phyloP scores from a whole-genome alignment of 352 stramenopile genomes.

The Aphanomyces invadans region DNA sequence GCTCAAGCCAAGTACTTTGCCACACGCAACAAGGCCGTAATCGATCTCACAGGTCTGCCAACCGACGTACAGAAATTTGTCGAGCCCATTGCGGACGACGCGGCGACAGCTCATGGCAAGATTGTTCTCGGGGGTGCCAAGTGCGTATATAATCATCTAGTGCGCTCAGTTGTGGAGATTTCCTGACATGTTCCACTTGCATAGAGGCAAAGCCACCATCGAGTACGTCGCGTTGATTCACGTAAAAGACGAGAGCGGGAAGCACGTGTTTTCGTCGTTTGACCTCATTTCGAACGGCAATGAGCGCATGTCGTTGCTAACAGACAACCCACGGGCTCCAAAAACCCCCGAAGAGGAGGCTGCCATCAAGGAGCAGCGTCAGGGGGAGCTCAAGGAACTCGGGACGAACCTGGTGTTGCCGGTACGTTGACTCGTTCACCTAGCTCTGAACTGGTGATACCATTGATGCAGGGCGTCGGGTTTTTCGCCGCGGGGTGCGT shows the following conservation, averaged over 20 bases:
- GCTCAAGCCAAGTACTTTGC: conserved; percentile 21
- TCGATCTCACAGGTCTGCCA: conserved; percentile 21
- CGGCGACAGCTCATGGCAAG: conserved; percentile 3
- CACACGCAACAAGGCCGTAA: conserved; percentile 21
- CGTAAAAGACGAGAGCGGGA: conserved; percentile 12
- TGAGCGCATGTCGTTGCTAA: background rate
- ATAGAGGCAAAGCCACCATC: conserved; percentile 10
- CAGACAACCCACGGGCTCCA: background rate
- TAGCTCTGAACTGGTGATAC: background rate
- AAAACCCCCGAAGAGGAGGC: conserved; percentile 13
- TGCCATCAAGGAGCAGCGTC: conserved; percentile 15
- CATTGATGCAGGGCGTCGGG: conserved; percentile 4
- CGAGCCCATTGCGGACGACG: conserved; percentile 1
- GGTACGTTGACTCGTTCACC: conserved; percentile 1
- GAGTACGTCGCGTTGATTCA: conserved; percentile 2
- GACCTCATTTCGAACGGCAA: conserved; percentile 9
- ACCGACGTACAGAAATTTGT: conserved; percentile 11
- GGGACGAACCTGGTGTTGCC: conserved; percentile 19
- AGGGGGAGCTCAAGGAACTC: conserved; percentile 18
- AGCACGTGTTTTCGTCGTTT: conserved; percentile 9
- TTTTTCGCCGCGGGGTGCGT: conserved; percentile 20
- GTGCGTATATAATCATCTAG: background rate
- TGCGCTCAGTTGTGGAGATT: background rate
- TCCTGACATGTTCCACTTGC: too few relatives aligned
- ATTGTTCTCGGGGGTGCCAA: conserved; percentile 7